A percentile compares a stretch with the other conserved stretches of the same genome.
Evolutionary conservation across 805 yeast species (phyloP).

Genomic region (Wickerhamomyces silvicola): DNA sequence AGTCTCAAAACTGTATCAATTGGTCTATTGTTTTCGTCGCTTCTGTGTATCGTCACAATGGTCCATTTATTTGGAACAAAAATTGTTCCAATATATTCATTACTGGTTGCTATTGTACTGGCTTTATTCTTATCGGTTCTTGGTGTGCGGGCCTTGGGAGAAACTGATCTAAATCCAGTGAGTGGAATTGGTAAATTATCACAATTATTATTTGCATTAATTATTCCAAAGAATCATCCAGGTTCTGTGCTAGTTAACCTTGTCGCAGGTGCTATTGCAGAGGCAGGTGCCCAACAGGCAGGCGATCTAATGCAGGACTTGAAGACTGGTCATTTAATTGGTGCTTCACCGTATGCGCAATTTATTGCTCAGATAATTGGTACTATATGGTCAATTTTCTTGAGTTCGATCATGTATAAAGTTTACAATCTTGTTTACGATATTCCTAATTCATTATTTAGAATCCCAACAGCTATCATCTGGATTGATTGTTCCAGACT

Average conservation of each 20-base stretch:
- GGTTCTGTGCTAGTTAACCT: constrained; percentile 79
- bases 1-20: constrained; percentile 38
- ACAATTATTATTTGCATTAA: constrained; percentile 77
- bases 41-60: constrained; percentile 62
- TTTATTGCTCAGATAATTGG: constrained; percentile 88
- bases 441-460: constrained; percentile 74
- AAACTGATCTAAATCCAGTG: constrained; percentile 94
- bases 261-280: constrained; percentile 95
- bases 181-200: constrained; percentile 94
- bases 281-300: constrained; percentile 98
- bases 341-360: constrained; percentile 91
- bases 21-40: constrained; percentile 62
- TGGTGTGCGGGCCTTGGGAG: constrained; percentile 93
- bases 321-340: constrained; percentile 86
- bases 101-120: constrained; percentile 58
- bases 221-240: constrained; percentile 69
- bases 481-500: constrained; percentile 96
- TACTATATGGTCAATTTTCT: constrained; percentile 71
- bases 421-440: constrained; percentile 77
- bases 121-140: constrained; percentile 77
- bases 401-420: constrained; percentile 77
- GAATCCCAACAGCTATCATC: constrained; percentile 91
- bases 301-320: constrained; percentile 97
- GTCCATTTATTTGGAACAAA: constrained; percentile 58
- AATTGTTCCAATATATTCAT: constrained; percentile 64